Evolutionary conservation across 202 grass and related monocot species (phyloP).

Genomic region (Elaeis oleifera): DNA sequence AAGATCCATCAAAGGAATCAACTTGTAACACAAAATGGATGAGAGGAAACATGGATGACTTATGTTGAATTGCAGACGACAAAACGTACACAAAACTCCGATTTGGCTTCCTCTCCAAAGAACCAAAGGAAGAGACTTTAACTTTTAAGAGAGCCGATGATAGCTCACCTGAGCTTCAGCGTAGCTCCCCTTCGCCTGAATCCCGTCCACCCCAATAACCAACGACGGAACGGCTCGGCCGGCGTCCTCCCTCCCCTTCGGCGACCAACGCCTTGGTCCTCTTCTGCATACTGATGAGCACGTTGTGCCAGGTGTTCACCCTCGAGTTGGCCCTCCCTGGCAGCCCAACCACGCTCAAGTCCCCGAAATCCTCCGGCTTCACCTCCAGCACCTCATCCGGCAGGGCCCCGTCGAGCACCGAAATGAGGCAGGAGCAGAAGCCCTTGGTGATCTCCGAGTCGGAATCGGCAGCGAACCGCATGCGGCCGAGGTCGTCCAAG

Average conservation of each 20-base stretch:
- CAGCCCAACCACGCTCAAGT: slow-evolving; percentile 40
- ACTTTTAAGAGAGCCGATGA: neutral
- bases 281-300: slow-evolving; percentile 87
- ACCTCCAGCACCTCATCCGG: slow-evolving; percentile 70
- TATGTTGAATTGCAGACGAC: no score
- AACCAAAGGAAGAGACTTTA: no score
- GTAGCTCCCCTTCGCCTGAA: slow-evolving; percentile 69
- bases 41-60: no score
- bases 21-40: no score
- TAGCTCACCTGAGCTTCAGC: slow-evolving; percentile 78
- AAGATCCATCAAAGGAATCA: no score
- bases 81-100: no score
- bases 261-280: slow-evolving; percentile 56
- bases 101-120: no score
- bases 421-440: slow-evolving; percentile 68
- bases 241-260: slow-evolving; percentile 41
- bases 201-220: slow-evolving; percentile 48
- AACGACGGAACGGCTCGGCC: slow-evolving; percentile 65
- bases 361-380: slow-evolving; percentile 45
- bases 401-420: slow-evolving; percentile 55
- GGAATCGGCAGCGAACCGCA: slow-evolving; percentile 85
- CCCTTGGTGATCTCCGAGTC: slow-evolving; percentile 89
- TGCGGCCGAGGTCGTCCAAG: slow-evolving; percentile 32
- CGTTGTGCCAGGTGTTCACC: slow-evolving; percentile 88
- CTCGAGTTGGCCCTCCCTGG: slow-evolving; percentile 39